These are phyloP conservation scores for Septoria petroselini DNA, from an alignment of 2,329 filamentous ascomycete genomes.

Conservation along the genomic window DNA sequence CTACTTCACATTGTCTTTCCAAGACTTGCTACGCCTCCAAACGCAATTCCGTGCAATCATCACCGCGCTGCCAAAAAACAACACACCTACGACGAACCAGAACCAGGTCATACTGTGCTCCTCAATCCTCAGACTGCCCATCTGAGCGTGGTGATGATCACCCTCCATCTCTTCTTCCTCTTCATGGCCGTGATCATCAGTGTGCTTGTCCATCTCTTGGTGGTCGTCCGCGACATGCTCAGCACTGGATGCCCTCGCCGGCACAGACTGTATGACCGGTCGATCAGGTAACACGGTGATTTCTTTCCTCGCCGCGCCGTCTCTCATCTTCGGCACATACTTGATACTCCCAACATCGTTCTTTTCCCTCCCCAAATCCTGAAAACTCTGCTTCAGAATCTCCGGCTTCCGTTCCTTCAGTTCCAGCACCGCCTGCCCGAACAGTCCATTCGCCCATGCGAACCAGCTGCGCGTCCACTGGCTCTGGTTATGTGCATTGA, in stretches of 20 bases:
- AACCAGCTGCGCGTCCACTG: slow-evolving; percentile 61
- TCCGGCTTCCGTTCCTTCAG: neutral
- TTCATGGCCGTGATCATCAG: no score
- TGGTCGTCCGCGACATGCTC: no score
- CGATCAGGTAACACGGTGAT: neutral
- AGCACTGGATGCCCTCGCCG: no score
- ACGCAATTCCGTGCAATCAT: no score
- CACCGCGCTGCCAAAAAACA: neutral
- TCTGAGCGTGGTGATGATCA: neutral
- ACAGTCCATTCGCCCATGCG: slow-evolving; percentile 44
- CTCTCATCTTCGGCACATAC: slow-evolving; percentile 2
- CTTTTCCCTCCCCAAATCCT: slow-evolving; percentile 1
- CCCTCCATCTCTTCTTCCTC: no score
- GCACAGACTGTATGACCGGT: neutral
- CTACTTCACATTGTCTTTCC: no score
- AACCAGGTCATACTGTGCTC: neutral
- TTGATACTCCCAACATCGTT: slow-evolving; percentile 4
- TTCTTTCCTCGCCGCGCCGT: neutral
- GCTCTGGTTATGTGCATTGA: slow-evolving; percentile 43
- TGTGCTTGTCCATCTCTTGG: no score
- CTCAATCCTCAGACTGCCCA: neutral
- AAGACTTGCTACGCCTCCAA: no score
- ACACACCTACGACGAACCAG: neutral
- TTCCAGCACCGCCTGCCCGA: slow-evolving; percentile 10
- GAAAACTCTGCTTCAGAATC: slow-evolving; percentile 7